Conservation (phyloP, 768 basidiomycete species). For the Hortiboletus flavorubellus region DNA sequence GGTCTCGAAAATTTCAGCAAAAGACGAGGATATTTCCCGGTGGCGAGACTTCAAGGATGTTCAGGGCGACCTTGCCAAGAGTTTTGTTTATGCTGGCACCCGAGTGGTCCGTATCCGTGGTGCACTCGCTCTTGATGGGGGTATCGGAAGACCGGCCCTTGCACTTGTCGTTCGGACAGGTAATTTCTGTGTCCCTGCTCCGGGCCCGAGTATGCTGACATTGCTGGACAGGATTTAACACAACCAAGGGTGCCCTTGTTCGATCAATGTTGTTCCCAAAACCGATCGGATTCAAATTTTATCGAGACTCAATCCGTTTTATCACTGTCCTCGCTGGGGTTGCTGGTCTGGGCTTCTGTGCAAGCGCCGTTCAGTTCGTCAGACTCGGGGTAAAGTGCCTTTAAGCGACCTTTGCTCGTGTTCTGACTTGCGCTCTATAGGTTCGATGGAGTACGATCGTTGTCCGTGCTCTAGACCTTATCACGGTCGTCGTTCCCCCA, state of each 20-base stretch:
- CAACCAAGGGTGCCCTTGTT: slow-evolving; percentile 94
- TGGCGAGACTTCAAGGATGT: slow-evolving; percentile 69
- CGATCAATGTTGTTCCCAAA: slow-evolving; percentile 99
- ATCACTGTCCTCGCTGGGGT: slow-evolving; percentile 90
- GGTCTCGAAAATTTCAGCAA: slow-evolving; percentile 85
- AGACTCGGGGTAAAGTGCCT: slow-evolving; percentile 64
- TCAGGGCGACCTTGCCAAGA: slow-evolving; percentile 62
- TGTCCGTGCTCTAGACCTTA: slow-evolving; percentile 87
- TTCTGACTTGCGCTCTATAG: slow-evolving; percentile 38
- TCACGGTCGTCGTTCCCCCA: slow-evolving; percentile 97
- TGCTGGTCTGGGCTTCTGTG: slow-evolving; percentile 86
- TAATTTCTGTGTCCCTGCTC: slow-evolving; percentile 27
- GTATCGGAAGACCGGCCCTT: slow-evolving; percentile 58
- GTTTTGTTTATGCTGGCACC: slow-evolving; percentile 89
- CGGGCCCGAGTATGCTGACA: slow-evolving; percentile 2
- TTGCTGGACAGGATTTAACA: slow-evolving; percentile 75
- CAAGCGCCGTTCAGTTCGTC: slow-evolving; percentile 89
- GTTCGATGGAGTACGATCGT: slow-evolving; percentile 88
- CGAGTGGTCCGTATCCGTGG: slow-evolving; percentile 84
- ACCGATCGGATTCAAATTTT: slow-evolving; percentile 98
- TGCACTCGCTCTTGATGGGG: slow-evolving; percentile 49
- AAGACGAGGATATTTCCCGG: slow-evolving; percentile 67
- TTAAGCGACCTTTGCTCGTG: background rate
- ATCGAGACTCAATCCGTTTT: slow-evolving; percentile 87
- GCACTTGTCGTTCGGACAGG: slow-evolving; percentile 87